A percentile compares a stretch with the other conserved stretches of the same genome.
Evolutionary conservation across 164 flowering plant genomes (phyloP).

Genomic region (Houttuynia cordata): DNA sequence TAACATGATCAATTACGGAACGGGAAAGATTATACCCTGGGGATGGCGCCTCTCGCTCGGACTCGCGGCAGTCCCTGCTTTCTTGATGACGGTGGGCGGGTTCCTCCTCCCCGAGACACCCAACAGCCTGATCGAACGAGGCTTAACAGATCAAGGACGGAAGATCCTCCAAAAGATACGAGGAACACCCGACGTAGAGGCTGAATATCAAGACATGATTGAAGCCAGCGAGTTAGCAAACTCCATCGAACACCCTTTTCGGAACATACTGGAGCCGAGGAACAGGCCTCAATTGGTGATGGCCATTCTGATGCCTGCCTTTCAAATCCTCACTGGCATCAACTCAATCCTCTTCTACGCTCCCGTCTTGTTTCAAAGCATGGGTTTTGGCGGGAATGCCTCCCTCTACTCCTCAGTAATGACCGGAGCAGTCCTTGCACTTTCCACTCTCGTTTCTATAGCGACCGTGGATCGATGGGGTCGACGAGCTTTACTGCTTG

Average conservation of each 20-base stretch:
- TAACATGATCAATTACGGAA: constrained; percentile 86
- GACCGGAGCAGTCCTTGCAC: constrained; percentile 78
- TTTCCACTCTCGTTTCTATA: constrained; percentile 69
- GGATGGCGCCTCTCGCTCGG: constrained; percentile 97
- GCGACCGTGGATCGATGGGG: constrained; percentile 72
- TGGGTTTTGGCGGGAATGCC: constrained; percentile 76
- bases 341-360: constrained; percentile 87
- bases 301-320: constrained; percentile 81
- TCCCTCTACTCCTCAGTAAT: constrained; percentile 76
- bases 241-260: constrained; percentile 64
- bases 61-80: constrained; percentile 72
- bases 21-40: constrained; percentile 61
- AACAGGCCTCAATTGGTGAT: constrained; percentile 79
- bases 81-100: constrained; percentile 79
- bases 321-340: constrained; percentile 83
- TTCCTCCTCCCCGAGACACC: constrained; percentile 81
- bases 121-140: constrained; percentile 74
- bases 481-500: constrained; percentile 52
- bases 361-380: constrained; percentile 73
- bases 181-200: constrained; percentile 57
- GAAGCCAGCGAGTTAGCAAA: constrained; percentile 94
- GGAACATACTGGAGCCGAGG: constrained; percentile 61
- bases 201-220: constrained; percentile 70
- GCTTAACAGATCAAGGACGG: constrained; percentile 38
- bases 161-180: constrained; percentile 51